A percentile compares a stretch with the other conserved stretches of the same genome.
phyloP scores from a whole-genome alignment of 2,329 filamentous ascomycete genomes.

The Fusarium buharicum region DNA sequence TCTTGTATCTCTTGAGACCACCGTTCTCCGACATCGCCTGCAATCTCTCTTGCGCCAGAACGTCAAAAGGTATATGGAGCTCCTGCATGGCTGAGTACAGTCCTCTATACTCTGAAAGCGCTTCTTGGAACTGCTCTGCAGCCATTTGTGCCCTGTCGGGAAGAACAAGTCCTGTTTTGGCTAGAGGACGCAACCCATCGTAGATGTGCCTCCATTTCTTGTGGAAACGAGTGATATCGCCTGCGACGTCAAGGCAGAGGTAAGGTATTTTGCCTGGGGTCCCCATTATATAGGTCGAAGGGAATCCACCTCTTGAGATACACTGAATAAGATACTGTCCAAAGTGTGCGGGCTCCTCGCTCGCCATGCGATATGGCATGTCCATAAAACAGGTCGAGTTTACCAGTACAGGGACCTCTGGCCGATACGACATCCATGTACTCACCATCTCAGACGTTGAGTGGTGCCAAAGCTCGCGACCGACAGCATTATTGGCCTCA shows the following conservation, averaged over 20 bases:
- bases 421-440: not conserved
- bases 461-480: not conserved
- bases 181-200: not conserved
- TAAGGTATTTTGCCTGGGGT: not conserved
- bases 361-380: not conserved
- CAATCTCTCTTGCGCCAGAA: not conserved
- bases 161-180: not conserved
- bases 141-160: not conserved
- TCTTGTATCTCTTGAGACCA: not conserved
- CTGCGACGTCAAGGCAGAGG: not conserved
- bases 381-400: not conserved
- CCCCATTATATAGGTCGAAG: conserved; percentile 5
- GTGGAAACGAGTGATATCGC: not conserved
- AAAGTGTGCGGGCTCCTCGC: not conserved
- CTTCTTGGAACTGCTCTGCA: not conserved
- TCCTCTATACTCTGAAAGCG: not conserved
- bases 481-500: not conserved
- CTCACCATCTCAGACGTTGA: not conserved
- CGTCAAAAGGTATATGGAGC: not conserved
- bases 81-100: not conserved
- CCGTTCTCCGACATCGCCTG: not conserved
- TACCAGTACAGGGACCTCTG: not conserved
- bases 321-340: not conserved
- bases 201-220: not conserved
- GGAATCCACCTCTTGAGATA: not conserved